Percentiles rank a stretch among this genome's conserved stretches.
Evolutionary conservation across 768 basidiomycete genomes (phyloP).

Genomic region (Lactarius hengduanensis): DNA sequence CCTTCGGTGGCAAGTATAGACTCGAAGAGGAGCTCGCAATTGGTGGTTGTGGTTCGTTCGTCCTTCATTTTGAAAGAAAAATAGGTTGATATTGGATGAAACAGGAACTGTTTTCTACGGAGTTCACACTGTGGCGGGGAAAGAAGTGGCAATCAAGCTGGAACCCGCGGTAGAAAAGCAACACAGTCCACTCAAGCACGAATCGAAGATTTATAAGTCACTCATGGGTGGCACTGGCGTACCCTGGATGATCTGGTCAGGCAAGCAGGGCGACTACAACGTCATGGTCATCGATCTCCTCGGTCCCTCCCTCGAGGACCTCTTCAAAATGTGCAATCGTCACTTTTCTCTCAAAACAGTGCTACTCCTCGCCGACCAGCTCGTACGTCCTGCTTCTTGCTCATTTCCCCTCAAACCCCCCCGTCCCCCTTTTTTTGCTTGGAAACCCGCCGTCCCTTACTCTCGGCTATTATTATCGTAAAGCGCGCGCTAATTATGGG

Average conservation of each 20-base stretch:
- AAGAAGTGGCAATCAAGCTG: slow-evolving; percentile 82
- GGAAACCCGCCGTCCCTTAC: slow-evolving; percentile 12
- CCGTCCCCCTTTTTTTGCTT: neutral
- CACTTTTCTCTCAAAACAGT: slow-evolving; percentile 95
- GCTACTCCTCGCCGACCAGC: slow-evolving; percentile 88
- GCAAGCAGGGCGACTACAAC: slow-evolving; percentile 90
- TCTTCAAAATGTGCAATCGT: slow-evolving; percentile 86
- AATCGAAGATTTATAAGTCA: slow-evolving; percentile 89
- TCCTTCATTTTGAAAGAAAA: neutral
- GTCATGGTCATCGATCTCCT: slow-evolving; percentile 98
- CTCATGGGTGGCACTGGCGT: slow-evolving; percentile 88
- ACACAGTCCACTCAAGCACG: slow-evolving; percentile 76
- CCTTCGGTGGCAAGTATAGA: slow-evolving; percentile 74
- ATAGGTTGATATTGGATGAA: neutral
- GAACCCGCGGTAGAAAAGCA: slow-evolving; percentile 56
- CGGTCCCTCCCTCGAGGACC: slow-evolving; percentile 84
- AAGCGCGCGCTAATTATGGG: slow-evolving; percentile 18
- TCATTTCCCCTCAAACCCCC: neutral
- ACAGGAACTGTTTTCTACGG: slow-evolving; percentile 75
- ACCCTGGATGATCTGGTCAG: slow-evolving; percentile 91
- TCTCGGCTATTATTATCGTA: neutral
- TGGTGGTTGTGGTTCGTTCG: slow-evolving; percentile 67
- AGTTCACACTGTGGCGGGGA: slow-evolving; percentile 77
- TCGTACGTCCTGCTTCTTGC: slow-evolving; percentile 51
- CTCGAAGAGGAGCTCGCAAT: slow-evolving; percentile 79